Percentiles rank a stretch among this genome's conserved stretches.
These are phyloP conservation scores for Opeltia flavorubescens DNA, from an alignment of 495 filamentous ascomycete species.

Conservation along the genomic window DNA sequence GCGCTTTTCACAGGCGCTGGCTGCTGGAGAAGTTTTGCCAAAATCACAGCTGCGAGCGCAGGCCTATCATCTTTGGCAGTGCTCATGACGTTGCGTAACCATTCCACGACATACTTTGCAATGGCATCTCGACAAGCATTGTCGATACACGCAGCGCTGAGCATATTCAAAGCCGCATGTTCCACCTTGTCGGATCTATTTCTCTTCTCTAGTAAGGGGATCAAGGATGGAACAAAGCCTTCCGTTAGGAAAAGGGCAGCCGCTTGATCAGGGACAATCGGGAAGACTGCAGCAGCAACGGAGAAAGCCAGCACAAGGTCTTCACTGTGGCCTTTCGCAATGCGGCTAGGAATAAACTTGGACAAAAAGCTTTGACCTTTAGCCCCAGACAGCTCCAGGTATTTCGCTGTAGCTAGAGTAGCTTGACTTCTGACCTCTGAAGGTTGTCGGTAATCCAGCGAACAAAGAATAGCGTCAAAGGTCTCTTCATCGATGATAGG, in stretches of 20 bases:
- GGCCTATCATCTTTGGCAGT: constrained; percentile 47
- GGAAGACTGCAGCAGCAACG: constrained; percentile 74
- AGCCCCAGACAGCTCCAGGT: constrained; percentile 60
- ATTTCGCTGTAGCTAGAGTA: constrained; percentile 60
- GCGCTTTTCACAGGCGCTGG: constrained; percentile 17
- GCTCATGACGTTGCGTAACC: constrained; percentile 66
- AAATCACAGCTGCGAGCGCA: constrained; percentile 68
- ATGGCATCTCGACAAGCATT: constrained; percentile 64
- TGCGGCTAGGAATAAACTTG: constrained; percentile 46
- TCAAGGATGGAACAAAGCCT: constrained; percentile 58
- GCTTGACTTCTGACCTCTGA: constrained; percentile 57
- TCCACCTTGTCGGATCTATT: constrained; percentile 68
- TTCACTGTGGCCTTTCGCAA: constrained; percentile 39
- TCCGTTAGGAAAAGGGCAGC: constrained; percentile 69
- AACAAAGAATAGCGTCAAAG: constrained; percentile 65
- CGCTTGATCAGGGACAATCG: constrained; percentile 56
- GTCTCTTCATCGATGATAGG: constrained; percentile 59
- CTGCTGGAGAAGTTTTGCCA: constrained; percentile 52
- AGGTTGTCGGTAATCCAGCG: constrained; percentile 61
- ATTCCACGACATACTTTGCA: constrained; percentile 62
- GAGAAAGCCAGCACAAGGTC: constrained; percentile 69
- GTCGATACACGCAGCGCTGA: constrained; percentile 82
- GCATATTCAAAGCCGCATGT: constrained; percentile 66
- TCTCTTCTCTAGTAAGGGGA: constrained; percentile 55
- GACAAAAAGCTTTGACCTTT: constrained; percentile 49